Evolutionary conservation across 2,329 filamentous ascomycete species (phyloP), one percentile per base, ranked within the genome.

Genomic region (Colletotrichum camelliae): DNA sequence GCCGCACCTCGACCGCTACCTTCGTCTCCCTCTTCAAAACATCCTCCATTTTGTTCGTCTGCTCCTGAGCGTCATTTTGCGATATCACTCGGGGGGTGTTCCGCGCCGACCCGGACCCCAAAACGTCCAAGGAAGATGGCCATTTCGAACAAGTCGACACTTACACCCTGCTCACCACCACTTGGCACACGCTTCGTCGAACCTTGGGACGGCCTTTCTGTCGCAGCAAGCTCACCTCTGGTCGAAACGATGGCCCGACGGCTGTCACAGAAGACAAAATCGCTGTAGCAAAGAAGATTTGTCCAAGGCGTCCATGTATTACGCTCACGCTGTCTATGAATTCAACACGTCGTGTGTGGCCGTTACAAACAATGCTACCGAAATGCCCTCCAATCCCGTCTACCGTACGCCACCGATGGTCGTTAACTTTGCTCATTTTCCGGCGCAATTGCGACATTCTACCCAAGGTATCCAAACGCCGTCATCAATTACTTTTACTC

Each of bases 1-100:
- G 67, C 33, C 67, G 35, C 27, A 52, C 71, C 37, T 31, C 27
- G 24, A 29, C 18, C 24, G 21, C 48, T 35, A 43, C 18, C 39
- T 57, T 52, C 61, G 3, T 71, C 48, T 70, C 60, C 27, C 43
- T 33, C 58, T 43, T 58, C 68, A 29, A 60, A 33, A 71, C 21
- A 27, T 43, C 29, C 39, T 39, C 16, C 57, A 72, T 67, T 58
- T 27, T 48, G 37, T 62, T 75, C 71, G 64, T 33, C 75, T 67
- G 60, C 61, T 76, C 70, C 12, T 33, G 70, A 74, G 70, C 74
- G 66, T 76, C 74, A 76, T 76, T 76, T 76, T 76, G 70, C 74
- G 74, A 76, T 76, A 76, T 76, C 74, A 76, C 74, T 76, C 70
- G 74, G 37, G 70, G 70, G 74, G 70, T 76, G 27, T 69, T 24